These are phyloP conservation scores for Dimargaris xerosporica DNA, from an alignment of 192 early-diverging fungal genomes.

Conservation along the genomic window DNA sequence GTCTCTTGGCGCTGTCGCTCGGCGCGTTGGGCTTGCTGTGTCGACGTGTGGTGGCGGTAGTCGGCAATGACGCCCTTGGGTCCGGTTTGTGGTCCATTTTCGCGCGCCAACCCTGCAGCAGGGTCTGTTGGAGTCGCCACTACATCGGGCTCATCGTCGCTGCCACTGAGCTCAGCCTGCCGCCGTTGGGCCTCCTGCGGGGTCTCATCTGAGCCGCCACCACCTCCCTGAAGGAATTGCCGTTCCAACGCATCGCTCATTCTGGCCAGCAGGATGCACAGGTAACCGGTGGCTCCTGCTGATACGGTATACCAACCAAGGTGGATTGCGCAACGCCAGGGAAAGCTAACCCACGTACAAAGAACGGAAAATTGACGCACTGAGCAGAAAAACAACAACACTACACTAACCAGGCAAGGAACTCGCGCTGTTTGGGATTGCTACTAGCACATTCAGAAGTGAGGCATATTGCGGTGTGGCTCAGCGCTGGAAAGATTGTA, in stretches of 20 bases:
- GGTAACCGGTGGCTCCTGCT: too few relatives aligned
- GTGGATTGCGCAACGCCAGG: not conserved
- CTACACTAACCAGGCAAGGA: not conserved
- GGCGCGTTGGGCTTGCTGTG: not conserved
- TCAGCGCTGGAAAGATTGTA: too few relatives aligned
- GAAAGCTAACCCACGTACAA: not conserved
- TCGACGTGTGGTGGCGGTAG: not conserved
- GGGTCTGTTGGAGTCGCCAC: too few relatives aligned
- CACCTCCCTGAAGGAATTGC: not conserved
- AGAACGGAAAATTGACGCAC: not conserved
- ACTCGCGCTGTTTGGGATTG: not conserved
- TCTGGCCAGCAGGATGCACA: not conserved
- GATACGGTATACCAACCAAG: too few relatives aligned
- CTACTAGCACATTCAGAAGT: too few relatives aligned
- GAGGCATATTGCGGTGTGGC: too few relatives aligned
- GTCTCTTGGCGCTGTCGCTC: not conserved
- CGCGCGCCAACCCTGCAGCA: not conserved
- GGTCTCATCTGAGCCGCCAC: constrained; percentile 1
- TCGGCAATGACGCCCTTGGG: constrained; percentile 6
- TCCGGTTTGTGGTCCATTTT: constrained; percentile 5
- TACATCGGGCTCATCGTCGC: not conserved
- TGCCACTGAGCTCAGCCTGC: too few relatives aligned
- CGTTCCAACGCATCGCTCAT: constrained; percentile 3
- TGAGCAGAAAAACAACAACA: not conserved
- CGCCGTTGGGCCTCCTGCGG: not conserved